Base-by-base conservation (phyloP, 169 alveolate genomes). In the Cryptosporidium sp. region DNA sequence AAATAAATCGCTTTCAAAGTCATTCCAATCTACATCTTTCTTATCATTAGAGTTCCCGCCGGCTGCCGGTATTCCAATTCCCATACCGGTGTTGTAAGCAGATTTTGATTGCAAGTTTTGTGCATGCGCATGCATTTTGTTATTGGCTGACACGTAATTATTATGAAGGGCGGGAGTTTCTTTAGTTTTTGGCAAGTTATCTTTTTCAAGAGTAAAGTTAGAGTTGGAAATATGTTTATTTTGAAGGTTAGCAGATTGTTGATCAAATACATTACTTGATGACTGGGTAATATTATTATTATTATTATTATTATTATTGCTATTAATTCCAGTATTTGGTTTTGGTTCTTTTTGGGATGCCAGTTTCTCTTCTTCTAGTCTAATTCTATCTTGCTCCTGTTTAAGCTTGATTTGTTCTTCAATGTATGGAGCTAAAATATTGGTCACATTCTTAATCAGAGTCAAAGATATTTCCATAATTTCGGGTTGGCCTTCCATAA, bases 381-480 rank as follows among this genome's bases (percentile, higher is more conserved):
- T 73, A 18, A 31, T 23, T 51, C 21, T 56, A 6, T 60, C 89
- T 8, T 80, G 39, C 18, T 62, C 80, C 44, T 62, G 75, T 7
- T 35, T 80, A 23, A 37, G 31, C 35, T 44, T 65, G 14, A 18
- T 16, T 23, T 80, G 73, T 10, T 80, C 69, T 33, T 80, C 33
- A 45, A 80, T 42, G 35, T 62, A 80, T 8, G 73, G 68, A 45
- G 44, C 8, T 12, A 80, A 48, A 2, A 80, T 80, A 16, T 62
- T 18, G 23, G 69, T 33, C 37, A 62, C 53, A 62, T 44, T 60
- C 62, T 80, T 80, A 42, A 80, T 35, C 18, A 80, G 26, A 45
- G 33, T 33, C 48, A 65, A 12, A 18, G 89, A 62, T 6, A 80
- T 80, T 61, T 80, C 80, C 89, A 80, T 80, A n/a, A 80, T 80